Conservation (phyloP, 768 basidiomycete genomes). For the Kwoniella mangroviensis region DNA sequence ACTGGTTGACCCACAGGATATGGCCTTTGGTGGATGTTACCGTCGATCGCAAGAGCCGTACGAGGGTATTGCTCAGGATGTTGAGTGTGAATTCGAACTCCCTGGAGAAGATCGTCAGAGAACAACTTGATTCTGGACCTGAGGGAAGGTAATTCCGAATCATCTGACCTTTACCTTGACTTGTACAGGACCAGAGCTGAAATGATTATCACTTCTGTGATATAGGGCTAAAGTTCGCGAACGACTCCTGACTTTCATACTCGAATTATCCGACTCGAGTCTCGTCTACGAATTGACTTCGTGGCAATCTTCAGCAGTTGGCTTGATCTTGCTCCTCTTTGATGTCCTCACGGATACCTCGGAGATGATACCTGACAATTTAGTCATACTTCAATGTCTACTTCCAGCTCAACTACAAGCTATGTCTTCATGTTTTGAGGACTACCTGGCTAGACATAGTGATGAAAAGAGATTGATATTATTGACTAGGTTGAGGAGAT, state of each 20-base stretch:
- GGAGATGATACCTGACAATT: conserved; percentile 21
- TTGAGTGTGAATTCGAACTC: conserved; percentile 29
- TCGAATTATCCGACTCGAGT: conserved; percentile 35
- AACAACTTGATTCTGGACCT: conserved; percentile 14
- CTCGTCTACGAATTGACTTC: conserved; percentile 16
- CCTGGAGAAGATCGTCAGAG: conserved; percentile 28
- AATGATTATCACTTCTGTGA: not conserved
- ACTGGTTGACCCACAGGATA: conserved; percentile 21
- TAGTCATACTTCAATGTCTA: conserved; percentile 26
- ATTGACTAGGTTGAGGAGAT: conserved; percentile 20
- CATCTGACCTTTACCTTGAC: not conserved
- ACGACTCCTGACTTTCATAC: conserved; percentile 29
- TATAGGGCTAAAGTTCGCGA: conserved; percentile 23
- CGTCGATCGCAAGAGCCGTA: conserved; percentile 21
- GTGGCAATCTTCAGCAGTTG: conserved; percentile 31
- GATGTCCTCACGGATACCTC: conserved; percentile 34
- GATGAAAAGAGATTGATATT: conserved; percentile 36
- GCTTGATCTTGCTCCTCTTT: conserved; percentile 35
- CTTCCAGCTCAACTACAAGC: conserved; percentile 33
- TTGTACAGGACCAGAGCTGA: too few relatives aligned
- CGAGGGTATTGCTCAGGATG: conserved; percentile 31
- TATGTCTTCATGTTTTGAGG: conserved; percentile 41
- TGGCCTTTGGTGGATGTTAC: conserved; percentile 35
- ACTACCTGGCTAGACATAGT: conserved; percentile 33
- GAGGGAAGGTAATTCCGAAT: conserved; percentile 13